Percentiles rank a stretch among this genome's conserved stretches.
phyloP scores from a whole-genome alignment of 257 asterid genomes.

The Nicotiana tomentosiformis region DNA sequence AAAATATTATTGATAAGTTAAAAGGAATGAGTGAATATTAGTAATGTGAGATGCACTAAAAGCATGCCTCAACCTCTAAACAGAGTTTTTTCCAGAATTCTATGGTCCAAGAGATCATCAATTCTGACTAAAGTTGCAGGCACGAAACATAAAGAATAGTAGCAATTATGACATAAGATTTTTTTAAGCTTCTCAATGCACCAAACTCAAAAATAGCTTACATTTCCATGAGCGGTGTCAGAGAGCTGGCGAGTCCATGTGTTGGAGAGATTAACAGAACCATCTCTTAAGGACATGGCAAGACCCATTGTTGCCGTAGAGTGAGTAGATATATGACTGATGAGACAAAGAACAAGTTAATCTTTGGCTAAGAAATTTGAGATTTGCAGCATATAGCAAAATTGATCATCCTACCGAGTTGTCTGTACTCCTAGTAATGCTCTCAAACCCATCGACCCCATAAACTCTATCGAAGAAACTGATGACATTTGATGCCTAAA shows the following conservation, averaged over 20 bases:
- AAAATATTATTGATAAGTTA: background rate
- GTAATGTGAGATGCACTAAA: background rate
- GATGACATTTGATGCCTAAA: constrained; percentile 75
- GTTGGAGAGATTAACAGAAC: constrained; percentile 84
- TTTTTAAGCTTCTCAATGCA: background rate
- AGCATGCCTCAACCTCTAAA: background rate
- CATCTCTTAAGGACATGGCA: constrained; percentile 80
- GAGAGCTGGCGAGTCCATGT: constrained; percentile 89
- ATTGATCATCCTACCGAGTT: constrained; percentile 50
- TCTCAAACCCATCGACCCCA: constrained; percentile 81
- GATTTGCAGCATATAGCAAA: constrained; percentile 1
- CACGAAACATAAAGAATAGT: background rate
- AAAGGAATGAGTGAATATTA: background rate
- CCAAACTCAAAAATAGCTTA: constrained; percentile 28
- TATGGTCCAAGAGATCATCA: background rate
- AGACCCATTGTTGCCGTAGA: constrained; percentile 77
- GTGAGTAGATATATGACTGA: constrained; percentile 78
- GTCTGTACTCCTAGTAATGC: constrained; percentile 72
- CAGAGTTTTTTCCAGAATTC: background rate
- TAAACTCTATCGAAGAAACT: constrained; percentile 61
- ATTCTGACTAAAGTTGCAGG: background rate
- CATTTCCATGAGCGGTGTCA: constrained; percentile 67
- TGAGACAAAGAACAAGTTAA: constrained; percentile 11
- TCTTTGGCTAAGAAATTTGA: background rate
- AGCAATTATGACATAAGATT: background rate